Base-by-base conservation (phyloP, 257 asterid genomes). In the Oldenlandia corymbosa region DNA sequence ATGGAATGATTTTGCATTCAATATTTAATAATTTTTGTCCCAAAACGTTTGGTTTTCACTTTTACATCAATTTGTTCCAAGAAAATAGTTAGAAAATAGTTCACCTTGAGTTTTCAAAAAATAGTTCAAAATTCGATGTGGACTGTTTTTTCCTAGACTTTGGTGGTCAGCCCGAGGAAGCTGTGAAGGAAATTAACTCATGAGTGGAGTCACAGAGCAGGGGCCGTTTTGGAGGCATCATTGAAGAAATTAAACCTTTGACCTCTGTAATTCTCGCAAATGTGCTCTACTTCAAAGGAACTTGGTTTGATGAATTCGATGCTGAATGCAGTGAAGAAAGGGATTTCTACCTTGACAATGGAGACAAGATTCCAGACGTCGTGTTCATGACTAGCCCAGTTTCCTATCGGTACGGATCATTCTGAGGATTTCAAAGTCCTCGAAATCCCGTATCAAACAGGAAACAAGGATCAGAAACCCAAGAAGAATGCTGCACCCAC, bases 311-410 rank as follows among this genome's bases (percentile, higher is more conserved):
- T 3, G 18, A 48, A 27, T 71, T 71, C 23, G 11, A 36, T 26
- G 39, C 45, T 4, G 5, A 50, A 7, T 8, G 16, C 1, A 64
- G 62, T 6, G 1, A 21, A 23, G 10, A 48, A 9, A 34, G 34
- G 49, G 21, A 64, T 12, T 71, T 64, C 47, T 37, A 36, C 48
- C 67, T 71, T 11, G 52, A 64, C 20, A 34, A 56, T 4, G 75
- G 67, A 27, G 41, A 30, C 20, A 57, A 58, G 14, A 31, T 64
- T 57, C 18, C 31, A 28, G n/a, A 51, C 16, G 71, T 70, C 5
- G 70, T 66, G 10, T 70, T 70, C 65, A 70, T 70, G 75, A 54
- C 70, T 54, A 28, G 52, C 37, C 24, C 47, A n/a, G n/a, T n/a
- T n/a, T n/a, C n/a, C n/a, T n/a, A 71, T 41, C 34, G 16, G 1